Percentiles rank a stretch among this genome's conserved stretches.
Conservation (phyloP, 345 rosid species). For the Euclidium syriacum region DNA sequence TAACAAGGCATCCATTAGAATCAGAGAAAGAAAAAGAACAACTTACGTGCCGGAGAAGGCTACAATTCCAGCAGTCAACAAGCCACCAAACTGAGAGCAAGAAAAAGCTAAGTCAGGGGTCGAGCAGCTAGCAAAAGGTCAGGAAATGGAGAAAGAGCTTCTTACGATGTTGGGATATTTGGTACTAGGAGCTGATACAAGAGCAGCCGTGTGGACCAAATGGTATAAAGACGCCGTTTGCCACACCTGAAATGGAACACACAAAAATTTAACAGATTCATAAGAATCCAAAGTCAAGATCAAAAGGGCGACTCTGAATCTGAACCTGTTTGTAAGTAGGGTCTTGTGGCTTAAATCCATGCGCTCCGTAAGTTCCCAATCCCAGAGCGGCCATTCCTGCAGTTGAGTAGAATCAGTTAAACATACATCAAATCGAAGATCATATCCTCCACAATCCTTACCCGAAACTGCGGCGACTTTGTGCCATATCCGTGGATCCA, state of each 20-base stretch:
- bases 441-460: constrained; percentile 27
- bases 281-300: not conserved
- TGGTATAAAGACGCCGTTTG: constrained; percentile 90
- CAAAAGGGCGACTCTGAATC: no score
- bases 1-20: not conserved
- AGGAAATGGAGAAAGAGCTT: not conserved
- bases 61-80: constrained; percentile 76
- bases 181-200: constrained; percentile 70
- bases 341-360: constrained; percentile 74
- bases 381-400: constrained; percentile 83
- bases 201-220: constrained; percentile 87
- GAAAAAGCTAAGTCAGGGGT: not conserved
- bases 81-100: constrained; percentile 79
- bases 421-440: not conserved
- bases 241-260: constrained; percentile 68
- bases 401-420: constrained; percentile 5
- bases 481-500: constrained; percentile 79
- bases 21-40: not conserved
- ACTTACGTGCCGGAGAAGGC: constrained; percentile 92
- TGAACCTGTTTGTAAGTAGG: constrained; percentile 70
- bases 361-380: constrained; percentile 87
- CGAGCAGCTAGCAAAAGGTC: not conserved
- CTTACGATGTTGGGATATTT: constrained; percentile 66
- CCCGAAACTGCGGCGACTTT: constrained; percentile 88
- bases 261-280: no score